A percentile compares a stretch with the other conserved stretches of the same genome.
Conservation (phyloP, 345 rosid species). For the Eucalyptus sp. region DNA sequence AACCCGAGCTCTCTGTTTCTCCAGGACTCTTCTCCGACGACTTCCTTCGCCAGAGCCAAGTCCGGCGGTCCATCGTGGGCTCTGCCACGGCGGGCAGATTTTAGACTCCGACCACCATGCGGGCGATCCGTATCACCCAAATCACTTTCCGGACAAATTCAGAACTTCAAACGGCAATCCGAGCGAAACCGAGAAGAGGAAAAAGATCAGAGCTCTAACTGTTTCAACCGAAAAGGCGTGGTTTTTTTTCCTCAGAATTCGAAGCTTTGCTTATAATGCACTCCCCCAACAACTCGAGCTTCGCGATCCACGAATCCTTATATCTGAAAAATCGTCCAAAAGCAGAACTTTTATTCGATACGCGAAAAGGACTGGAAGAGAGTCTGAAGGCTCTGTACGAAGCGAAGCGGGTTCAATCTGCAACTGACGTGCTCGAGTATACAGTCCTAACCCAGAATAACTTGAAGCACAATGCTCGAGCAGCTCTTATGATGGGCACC, state of each 20-base stretch:
- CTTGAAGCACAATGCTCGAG: neutral
- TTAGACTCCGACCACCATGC: neutral
- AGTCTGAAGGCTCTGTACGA: neutral
- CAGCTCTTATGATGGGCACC: neutral
- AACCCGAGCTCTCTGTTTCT: slow-evolving; percentile 58
- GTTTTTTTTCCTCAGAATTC: neutral
- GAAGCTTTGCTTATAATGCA: slow-evolving; percentile 45
- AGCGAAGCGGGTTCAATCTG: neutral
- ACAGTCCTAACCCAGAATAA: neutral
- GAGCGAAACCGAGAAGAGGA: neutral
- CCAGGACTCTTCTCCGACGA: slow-evolving; percentile 62
- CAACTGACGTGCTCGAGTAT: neutral
- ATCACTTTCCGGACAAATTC: neutral
- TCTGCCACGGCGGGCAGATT: neutral
- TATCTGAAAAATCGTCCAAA: neutral
- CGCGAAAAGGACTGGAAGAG: neutral
- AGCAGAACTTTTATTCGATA: neutral
- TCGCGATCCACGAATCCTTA: slow-evolving; percentile 3
- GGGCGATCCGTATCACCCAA: neutral
- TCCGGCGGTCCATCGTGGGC: slow-evolving; percentile 49
- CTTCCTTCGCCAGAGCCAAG: slow-evolving; percentile 73
- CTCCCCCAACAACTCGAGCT: slow-evolving; percentile 3
- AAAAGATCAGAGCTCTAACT: neutral
- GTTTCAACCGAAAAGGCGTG: neutral
- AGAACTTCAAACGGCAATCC: neutral